Evolutionary conservation across 768 basidiomycete genomes (phyloP).

Genomic region (Collybia sordida): DNA sequence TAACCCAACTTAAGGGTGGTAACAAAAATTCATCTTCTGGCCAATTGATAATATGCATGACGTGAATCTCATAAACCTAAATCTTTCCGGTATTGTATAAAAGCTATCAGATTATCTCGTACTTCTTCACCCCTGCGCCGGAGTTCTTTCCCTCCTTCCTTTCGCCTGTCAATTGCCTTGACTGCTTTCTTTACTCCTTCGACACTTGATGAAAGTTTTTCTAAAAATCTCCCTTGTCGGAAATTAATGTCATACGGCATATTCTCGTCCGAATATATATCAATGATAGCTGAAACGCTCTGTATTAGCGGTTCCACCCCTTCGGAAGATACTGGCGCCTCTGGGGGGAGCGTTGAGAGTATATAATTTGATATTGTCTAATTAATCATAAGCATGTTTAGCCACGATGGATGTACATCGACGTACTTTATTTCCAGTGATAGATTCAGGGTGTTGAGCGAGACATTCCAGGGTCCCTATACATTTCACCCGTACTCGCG

Average conservation of each 20-base stretch:
- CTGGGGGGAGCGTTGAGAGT: constrained; percentile 58
- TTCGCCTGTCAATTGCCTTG: constrained; percentile 64
- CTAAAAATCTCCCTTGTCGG: constrained; percentile 57
- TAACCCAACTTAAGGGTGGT: no score
- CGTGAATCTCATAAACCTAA: constrained; percentile 37
- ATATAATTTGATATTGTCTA: constrained; percentile 68
- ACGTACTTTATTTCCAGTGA: constrained; percentile 64
- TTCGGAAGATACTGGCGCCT: constrained; percentile 34
- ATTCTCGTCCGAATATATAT: constrained; percentile 90
- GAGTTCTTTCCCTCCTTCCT: constrained; percentile 65
- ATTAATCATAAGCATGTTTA: neutral
- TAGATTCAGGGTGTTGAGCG: constrained; percentile 63
- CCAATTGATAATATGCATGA: no score
- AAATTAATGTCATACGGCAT: constrained; percentile 82
- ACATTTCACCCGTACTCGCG: constrained; percentile 65
- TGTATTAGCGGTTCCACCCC: constrained; percentile 76
- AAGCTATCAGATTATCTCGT: constrained; percentile 72
- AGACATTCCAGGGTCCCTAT: constrained; percentile 86
- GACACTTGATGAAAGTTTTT: constrained; percentile 53
- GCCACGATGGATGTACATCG: neutral
- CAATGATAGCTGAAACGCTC: constrained; percentile 79
- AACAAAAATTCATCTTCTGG: no score
- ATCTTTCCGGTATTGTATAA: constrained; percentile 68
- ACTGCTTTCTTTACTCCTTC: constrained; percentile 64
- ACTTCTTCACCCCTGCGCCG: constrained; percentile 73